Percentiles rank a stretch among this genome's conserved stretches.
Conservation (phyloP, 441 rosid species). For the Geranium incanum region DNA sequence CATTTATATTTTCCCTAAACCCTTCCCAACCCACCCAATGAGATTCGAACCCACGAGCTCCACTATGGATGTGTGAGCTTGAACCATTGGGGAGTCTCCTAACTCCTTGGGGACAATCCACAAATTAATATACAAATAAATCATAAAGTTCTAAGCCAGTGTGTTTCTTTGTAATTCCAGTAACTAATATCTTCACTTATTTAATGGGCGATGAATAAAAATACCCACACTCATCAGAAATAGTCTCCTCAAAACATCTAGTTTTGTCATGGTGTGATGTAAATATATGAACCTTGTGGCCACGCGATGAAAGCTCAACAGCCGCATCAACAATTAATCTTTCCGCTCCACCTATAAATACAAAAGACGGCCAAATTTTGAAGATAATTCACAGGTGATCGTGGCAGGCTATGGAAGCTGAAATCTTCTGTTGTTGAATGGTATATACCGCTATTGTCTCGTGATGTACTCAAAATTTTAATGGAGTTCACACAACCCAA, state of each 20-base stretch:
- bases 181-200: background rate
- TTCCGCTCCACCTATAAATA: constrained; percentile 76
- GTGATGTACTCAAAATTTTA: background rate
- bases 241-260: constrained; percentile 88
- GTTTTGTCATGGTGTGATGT: constrained; percentile 82
- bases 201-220: background rate
- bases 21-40: too few species aligned
- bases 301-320: constrained; percentile 65
- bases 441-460: background rate
- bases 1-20: too few species aligned
- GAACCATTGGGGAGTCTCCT: too few species aligned
- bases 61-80: too few species aligned
- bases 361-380: background rate
- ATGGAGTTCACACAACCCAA: background rate
- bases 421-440: background rate
- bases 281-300: constrained; percentile 74
- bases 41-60: too few species aligned
- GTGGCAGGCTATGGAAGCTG: background rate
- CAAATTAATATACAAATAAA: background rate
- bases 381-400: background rate
- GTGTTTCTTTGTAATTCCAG: background rate
- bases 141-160: background rate
- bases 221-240: constrained; percentile 38
- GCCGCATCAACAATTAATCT: constrained; percentile 90
- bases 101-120: background rate